phyloP scores from a whole-genome alignment of 1,139 yeast species.

The Pichiaceae sp. region DNA sequence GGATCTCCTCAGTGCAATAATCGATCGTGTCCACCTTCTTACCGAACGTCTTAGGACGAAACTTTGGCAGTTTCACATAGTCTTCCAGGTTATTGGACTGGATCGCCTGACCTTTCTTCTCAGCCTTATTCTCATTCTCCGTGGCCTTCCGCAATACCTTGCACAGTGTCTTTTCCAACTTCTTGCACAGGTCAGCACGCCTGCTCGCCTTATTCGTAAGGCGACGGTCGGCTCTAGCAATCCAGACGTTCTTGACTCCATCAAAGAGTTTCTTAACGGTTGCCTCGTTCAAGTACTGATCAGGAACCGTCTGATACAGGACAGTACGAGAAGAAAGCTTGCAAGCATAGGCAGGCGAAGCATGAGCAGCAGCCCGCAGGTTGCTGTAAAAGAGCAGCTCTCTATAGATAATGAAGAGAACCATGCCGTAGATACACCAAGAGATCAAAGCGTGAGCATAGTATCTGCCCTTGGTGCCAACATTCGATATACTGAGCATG shows the following conservation, averaged over 20 bases:
- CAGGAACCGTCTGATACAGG: slow-evolving; percentile 55
- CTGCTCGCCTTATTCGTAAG: slow-evolving; percentile 46
- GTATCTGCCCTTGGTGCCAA: slow-evolving; percentile 48
- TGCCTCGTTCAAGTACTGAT: slow-evolving; percentile 38
- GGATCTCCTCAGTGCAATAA: slow-evolving; percentile 47
- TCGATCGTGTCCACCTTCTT: slow-evolving; percentile 56
- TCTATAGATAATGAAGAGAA: slow-evolving; percentile 57
- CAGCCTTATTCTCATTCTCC: slow-evolving; percentile 44
- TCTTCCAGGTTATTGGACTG: slow-evolving; percentile 37
- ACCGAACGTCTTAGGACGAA: slow-evolving; percentile 36
- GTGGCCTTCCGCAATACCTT: slow-evolving; percentile 48
- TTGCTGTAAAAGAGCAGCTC: slow-evolving; percentile 63
- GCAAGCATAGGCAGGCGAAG: slow-evolving; percentile 66
- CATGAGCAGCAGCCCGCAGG: slow-evolving; percentile 57
- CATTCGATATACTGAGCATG: slow-evolving; percentile 53
- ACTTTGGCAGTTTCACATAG: slow-evolving; percentile 63
- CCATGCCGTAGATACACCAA: slow-evolving; percentile 56
- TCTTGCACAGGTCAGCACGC: slow-evolving; percentile 43
- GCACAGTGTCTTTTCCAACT: slow-evolving; percentile 55
- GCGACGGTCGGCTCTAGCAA: slow-evolving; percentile 49
- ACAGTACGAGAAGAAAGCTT: slow-evolving; percentile 59
- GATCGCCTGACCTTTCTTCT: slow-evolving; percentile 44
- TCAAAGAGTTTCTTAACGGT: slow-evolving; percentile 51
- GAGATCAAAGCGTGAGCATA: slow-evolving; percentile 69
- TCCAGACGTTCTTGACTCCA: slow-evolving; percentile 53